phyloP scores from a whole-genome alignment of 306 rosid species.

The Castanea mollissima region DNA sequence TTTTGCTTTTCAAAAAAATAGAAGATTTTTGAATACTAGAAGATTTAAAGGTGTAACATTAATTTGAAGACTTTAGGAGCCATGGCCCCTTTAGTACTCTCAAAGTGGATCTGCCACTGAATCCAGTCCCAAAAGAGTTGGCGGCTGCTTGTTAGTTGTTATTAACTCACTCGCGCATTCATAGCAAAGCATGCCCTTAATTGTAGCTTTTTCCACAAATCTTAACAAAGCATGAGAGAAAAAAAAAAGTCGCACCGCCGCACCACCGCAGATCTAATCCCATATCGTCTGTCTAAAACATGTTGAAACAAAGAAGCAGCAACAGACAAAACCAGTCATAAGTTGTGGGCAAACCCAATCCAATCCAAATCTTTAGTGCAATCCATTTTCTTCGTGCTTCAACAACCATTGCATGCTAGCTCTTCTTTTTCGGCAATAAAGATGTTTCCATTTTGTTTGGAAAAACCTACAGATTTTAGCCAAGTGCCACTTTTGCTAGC shows the following conservation, averaged over 20 bases:
- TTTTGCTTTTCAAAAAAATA: too few species aligned
- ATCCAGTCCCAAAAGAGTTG: too few species aligned
- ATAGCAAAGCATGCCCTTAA: too few species aligned
- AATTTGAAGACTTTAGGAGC: too few species aligned
- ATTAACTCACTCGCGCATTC: too few species aligned
- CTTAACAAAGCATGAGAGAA: not conserved
- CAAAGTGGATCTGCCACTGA: too few species aligned
- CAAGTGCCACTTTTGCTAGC: not conserved
- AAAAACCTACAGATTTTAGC: not conserved
- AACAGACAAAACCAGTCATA: not conserved
- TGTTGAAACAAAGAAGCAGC: constrained; percentile 8
- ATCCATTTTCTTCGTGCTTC: too few species aligned
- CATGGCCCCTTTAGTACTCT: too few species aligned
- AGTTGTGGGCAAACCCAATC: not conserved
- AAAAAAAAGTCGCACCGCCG: not conserved
- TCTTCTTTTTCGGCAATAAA: not conserved
- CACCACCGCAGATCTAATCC: not conserved
- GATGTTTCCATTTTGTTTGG: not conserved
- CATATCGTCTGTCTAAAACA: not conserved
- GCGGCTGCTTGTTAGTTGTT: too few species aligned
- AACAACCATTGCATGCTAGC: not conserved
- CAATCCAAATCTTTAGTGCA: not conserved
- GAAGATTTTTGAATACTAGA: too few species aligned
- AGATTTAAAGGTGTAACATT: too few species aligned
- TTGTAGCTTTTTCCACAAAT: too few species aligned